A percentile compares a stretch with the other conserved stretches of the same genome.
These are phyloP conservation scores for Ophiostoma sp. DNA, from an alignment of 2,329 filamentous ascomycete species.

Conservation along the genomic window DNA sequence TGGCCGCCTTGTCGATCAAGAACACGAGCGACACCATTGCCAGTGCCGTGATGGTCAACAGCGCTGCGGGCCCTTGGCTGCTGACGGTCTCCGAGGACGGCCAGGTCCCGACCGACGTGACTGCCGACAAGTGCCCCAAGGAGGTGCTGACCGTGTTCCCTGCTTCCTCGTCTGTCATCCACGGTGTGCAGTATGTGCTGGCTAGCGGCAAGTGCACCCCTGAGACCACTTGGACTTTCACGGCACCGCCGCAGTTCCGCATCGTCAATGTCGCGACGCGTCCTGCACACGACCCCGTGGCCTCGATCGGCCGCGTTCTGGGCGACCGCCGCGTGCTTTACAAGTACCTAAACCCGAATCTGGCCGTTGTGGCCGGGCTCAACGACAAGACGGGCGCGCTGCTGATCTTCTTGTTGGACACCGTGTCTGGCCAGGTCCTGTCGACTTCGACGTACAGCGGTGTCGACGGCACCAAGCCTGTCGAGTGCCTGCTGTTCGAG, in stretches of 20 bases:
- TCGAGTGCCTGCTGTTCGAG: constrained; percentile 76
- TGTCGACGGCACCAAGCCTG: constrained; percentile 67
- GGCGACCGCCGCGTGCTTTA: constrained; percentile 90
- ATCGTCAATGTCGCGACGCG: constrained; percentile 64
- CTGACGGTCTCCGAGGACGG: constrained; percentile 50
- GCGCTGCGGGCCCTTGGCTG: constrained; percentile 47
- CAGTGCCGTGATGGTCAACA: constrained; percentile 49
- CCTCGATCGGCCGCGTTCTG: constrained; percentile 90
- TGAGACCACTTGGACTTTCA: constrained; percentile 66
- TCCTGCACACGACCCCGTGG: constrained; percentile 75
- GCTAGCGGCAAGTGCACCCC: constrained; percentile 40
- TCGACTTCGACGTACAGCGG: constrained; percentile 64
- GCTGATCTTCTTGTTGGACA: constrained; percentile 75
- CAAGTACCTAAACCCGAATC: constrained; percentile 92
- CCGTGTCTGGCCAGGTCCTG: constrained; percentile 75
- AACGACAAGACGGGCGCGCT: constrained; percentile 55
- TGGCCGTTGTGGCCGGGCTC: constrained; percentile 67
- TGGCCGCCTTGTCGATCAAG: constrained; percentile 38
- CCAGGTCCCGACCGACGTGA: constrained; percentile 42
- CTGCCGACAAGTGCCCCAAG: constrained; percentile 38
- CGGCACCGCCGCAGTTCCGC: constrained; percentile 58
- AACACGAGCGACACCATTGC: constrained; percentile 35
- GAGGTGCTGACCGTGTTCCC: constrained; percentile 50
- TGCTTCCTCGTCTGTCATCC: constrained; percentile 42
- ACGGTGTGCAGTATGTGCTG: constrained; percentile 49